phyloP scores from a whole-genome alignment of 2,329 filamentous ascomycete species.

The Diaporthe destruens region DNA sequence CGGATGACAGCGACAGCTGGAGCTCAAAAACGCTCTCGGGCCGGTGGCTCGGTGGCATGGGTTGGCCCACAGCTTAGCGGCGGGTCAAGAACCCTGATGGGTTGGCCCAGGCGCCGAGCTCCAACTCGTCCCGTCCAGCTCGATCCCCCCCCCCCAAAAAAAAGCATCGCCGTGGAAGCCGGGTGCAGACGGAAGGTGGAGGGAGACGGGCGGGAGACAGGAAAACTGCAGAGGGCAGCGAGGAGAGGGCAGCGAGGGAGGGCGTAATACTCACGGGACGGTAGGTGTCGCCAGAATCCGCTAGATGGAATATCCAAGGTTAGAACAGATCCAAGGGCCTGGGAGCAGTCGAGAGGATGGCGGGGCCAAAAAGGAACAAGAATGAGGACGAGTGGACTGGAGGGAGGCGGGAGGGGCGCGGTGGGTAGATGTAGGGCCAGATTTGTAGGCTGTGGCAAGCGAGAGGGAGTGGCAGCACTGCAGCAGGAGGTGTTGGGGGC shows the following conservation, averaged over 20 bases:
- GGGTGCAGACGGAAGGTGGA: constrained; percentile 9
- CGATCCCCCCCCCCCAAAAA: background rate
- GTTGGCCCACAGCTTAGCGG: constrained; percentile 26
- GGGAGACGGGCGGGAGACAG: background rate
- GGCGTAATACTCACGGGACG: constrained; percentile 65
- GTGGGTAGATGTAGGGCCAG: constrained; percentile 37
- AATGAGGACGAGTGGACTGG: constrained; percentile 28
- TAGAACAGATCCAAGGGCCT: constrained; percentile 56
- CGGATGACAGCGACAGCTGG: background rate
- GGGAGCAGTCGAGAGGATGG: constrained; percentile 23
- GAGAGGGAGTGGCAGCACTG: background rate
- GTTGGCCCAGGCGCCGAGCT: background rate
- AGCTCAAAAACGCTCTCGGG: constrained; percentile 9
- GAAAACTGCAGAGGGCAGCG: background rate
- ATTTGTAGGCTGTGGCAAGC: constrained; percentile 41
- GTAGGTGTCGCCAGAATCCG: constrained; percentile 72
- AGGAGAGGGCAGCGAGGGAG: constrained; percentile 5
- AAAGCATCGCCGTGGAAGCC: background rate
- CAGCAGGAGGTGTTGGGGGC: constrained; percentile 33
- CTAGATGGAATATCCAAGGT: constrained; percentile 58
- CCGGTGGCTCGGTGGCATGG: constrained; percentile 25
- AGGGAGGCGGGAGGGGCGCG: constrained; percentile 36
- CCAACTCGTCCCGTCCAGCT: background rate
- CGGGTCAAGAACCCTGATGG: constrained; percentile 38
- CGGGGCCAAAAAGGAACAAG: constrained; percentile 25